Evolutionary conservation across 2,329 filamentous ascomycete genomes (phyloP), one percentile per base, ranked within the genome.

Genomic region (Blastomyces emzantsi): DNA sequence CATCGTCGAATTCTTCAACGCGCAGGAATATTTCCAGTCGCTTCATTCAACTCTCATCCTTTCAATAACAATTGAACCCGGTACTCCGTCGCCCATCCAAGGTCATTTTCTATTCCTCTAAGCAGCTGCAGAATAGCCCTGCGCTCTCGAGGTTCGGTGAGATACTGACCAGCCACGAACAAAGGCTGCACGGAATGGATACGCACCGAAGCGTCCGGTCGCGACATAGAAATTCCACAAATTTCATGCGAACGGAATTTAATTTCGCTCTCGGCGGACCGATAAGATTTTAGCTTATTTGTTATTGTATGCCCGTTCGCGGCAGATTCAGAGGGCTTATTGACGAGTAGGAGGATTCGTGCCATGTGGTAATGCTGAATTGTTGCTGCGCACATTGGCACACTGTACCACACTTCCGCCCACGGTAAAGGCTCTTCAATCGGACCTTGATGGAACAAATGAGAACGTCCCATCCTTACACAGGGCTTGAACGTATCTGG

Each of bases 11-110:
- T 28, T 19, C 13, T 61, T 62, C 64, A 66, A 36, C 43, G 52
- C 22, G 51, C 45, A 13, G 58, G 19, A n/a, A 62, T 19, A n/a
- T n/a, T 49, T 17, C 64, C 49, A 25, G 33, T 22, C 17, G 13
- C 30, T 33, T 68, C 67, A 33, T 66, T 64, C 68, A 69, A 69
- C 30, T 71, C 74, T 76, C 76, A 78, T 63, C 76, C 74, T 61
- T 72, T 70, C 49, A 78, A 67, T 66, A 87, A 72, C 66, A 85
- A 80, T 65, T 81, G 75, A 33, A 84, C 81, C 47, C 85, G 79
- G 71, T 87, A 86, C 68, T 85, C 79, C 58, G 85, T 87, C 2
- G 84, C 83, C 81, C 84, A 87, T 1, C 85, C 86, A 43, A 86
- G 79, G 68, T 88, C 86, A n/a, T 73, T 75, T 71, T 88, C 85